These are phyloP conservation scores for Acanthamoeba polyphaga DNA, from an alignment of 208 protist genomes.

Conservation along the genomic window DNA sequence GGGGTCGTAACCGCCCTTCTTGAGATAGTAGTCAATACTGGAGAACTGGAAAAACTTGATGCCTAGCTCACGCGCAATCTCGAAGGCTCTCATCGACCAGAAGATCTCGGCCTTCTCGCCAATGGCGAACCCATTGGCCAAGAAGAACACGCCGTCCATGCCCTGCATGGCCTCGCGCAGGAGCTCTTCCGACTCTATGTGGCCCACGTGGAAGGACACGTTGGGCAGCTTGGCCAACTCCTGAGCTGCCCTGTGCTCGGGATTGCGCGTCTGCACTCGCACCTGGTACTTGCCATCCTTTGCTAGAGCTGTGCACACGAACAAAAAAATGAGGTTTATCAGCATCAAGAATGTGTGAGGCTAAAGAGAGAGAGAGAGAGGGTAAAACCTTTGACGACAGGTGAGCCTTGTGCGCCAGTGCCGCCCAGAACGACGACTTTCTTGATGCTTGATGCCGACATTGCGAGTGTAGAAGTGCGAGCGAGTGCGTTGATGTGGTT, in stretches of 20 bases:
- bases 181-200: slow-evolving; percentile 35
- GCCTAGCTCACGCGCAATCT: neutral
- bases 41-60: slow-evolving; percentile 54
- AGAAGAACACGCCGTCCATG: slow-evolving; percentile 51
- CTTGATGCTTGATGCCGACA: too few species aligned
- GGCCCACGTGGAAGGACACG: slow-evolving; percentile 38
- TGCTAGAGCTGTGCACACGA: neutral
- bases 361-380: neutral
- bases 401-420: slow-evolving; percentile 10
- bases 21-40: neutral
- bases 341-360: neutral
- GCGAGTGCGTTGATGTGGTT: too few species aligned
- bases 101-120: slow-evolving; percentile 50
- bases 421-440: slow-evolving; percentile 14
- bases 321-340: neutral
- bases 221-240: slow-evolving; percentile 30
- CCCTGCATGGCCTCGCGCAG: slow-evolving; percentile 44
- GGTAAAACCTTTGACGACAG: slow-evolving; percentile 32
- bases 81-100: slow-evolving; percentile 41
- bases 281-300: slow-evolving; percentile 52
- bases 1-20: slow-evolving; percentile 17
- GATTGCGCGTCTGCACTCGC: slow-evolving; percentile 29
- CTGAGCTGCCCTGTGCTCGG: neutral
- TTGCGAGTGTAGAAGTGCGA: too few species aligned
- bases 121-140: slow-evolving; percentile 39